Base-by-base conservation (phyloP, 768 basidiomycete genomes). In the Leucocoprinus sp. region DNA sequence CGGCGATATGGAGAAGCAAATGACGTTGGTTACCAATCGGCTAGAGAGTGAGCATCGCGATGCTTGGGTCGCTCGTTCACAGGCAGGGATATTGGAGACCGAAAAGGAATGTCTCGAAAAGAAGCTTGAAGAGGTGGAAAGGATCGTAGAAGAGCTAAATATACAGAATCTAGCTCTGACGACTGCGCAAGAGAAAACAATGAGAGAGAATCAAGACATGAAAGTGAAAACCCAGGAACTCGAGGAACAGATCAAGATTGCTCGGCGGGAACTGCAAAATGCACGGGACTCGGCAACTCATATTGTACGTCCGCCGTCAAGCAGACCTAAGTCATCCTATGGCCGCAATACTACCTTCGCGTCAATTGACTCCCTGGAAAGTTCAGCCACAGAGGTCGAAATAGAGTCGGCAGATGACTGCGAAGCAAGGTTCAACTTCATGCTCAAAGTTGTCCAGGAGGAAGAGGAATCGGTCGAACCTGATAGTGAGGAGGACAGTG, bases 31-130 rank as follows among this genome's bases (percentile, higher is more conserved):
- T 40, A 72, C 77, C 19, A 76, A 75, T 49, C 70, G 84, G 8
- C 71, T 90, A 11, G 87, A 91, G 36, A 69, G 66, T n/a, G 89
- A 92, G 64, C 72, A 86, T 19, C 74, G 81, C 43, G 90, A 93
- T 46, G 82, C 82, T 2, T 90, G 85, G 82, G 74, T 91, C 31
- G 81, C 86, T n/a, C 73, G 85, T 11, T 89, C 89, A 36, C 78
- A 74, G 31, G 65, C 78, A 5, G 74, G 79, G 6, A 54, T 85
- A 45, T 52, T 86, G 35, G 80, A 87, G 58, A 69, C 77, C 15
- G 86, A 87, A 63, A 84, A 82, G 53, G 60, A 59, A n/a, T 65
- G 67, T 2, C 59, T 84, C 37, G 71, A 74, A 54, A 75, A 72
- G 57, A 66, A 65, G 33, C 52, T 79, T 21, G 64, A 67, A 24